These are phyloP conservation scores for Beta corolliflora DNA, from an alignment of 179 eudicot genomes.

Conservation along the genomic window DNA sequence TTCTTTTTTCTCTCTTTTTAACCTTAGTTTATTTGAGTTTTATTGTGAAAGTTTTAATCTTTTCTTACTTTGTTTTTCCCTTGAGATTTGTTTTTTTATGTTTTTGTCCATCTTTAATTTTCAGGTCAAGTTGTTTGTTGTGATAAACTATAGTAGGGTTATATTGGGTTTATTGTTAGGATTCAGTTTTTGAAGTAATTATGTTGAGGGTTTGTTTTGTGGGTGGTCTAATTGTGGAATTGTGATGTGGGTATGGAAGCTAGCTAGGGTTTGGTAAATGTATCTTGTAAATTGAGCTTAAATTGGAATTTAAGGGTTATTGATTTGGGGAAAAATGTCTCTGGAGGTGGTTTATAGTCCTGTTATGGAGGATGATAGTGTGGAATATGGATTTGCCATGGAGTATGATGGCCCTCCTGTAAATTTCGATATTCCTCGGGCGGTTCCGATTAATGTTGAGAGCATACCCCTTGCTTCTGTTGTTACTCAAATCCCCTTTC, in stretches of 20 bases:
- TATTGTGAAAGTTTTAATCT: constrained; percentile 12
- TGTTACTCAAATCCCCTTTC: constrained; percentile 40
- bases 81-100: constrained; percentile 12
- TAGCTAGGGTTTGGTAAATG: constrained; percentile 36
- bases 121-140: constrained; percentile 11
- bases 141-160: not conserved
- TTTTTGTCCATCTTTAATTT: not conserved
- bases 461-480: constrained; percentile 83
- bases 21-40: not conserved
- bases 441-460: constrained; percentile 73
- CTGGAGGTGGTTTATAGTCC: constrained; percentile 28
- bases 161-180: not conserved
- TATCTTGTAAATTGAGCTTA: constrained; percentile 16
- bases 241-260: constrained; percentile 23
- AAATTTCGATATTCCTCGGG: constrained; percentile 65
- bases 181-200: constrained; percentile 10
- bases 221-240: constrained; percentile 16
- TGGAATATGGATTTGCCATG: constrained; percentile 74
- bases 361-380: constrained; percentile 40
- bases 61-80: not conserved
- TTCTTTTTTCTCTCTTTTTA: not conserved
- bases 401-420: constrained; percentile 95
- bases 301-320: constrained; percentile 12
- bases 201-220: constrained; percentile 15
- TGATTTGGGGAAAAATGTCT: constrained; percentile 27